A percentile compares a stretch with the other conserved stretches of the same genome.
Conservation (phyloP, 2,329 filamentous ascomycete genomes). For the Penicillium sp. region DNA sequence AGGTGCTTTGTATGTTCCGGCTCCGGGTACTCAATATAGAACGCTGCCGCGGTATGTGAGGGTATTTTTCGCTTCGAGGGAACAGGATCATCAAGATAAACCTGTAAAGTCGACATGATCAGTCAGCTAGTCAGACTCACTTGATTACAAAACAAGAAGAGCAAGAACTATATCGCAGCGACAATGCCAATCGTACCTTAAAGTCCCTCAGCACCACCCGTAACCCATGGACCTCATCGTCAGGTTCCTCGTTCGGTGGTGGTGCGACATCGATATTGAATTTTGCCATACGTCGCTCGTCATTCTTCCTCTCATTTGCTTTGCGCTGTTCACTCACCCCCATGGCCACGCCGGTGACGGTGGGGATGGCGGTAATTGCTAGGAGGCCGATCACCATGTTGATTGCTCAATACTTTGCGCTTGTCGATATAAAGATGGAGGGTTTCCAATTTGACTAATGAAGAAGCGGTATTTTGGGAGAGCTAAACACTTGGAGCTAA, state of each 20-base stretch:
- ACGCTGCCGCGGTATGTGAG: conserved; percentile 39
- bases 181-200: too few species aligned
- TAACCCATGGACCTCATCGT: too few species aligned
- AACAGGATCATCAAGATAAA: conserved; percentile 41
- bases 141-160: too few species aligned
- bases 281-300: conserved; percentile 41
- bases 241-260: too few species aligned
- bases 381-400: conserved; percentile 35
- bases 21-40: conserved; percentile 52
- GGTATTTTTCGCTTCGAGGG: conserved; percentile 23
- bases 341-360: conserved; percentile 41
- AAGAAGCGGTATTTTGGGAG: too few species aligned
- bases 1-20: conserved; percentile 36
- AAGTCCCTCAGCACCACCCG: too few species aligned
- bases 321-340: conserved; percentile 40
- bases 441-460: conserved; percentile 15
- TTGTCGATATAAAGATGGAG: too few species aligned
- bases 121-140: too few species aligned
- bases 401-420: too few species aligned
- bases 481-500: too few species aligned
- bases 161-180: too few species aligned
- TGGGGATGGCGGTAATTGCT: conserved; percentile 36
- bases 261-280: conserved; percentile 40
- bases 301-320: conserved; percentile 37
- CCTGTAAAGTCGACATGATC: conserved; percentile 14